Evolutionary conservation across 2,329 filamentous ascomycete genomes (phyloP).

Genomic region (Arthrinium phaeospermum): DNA sequence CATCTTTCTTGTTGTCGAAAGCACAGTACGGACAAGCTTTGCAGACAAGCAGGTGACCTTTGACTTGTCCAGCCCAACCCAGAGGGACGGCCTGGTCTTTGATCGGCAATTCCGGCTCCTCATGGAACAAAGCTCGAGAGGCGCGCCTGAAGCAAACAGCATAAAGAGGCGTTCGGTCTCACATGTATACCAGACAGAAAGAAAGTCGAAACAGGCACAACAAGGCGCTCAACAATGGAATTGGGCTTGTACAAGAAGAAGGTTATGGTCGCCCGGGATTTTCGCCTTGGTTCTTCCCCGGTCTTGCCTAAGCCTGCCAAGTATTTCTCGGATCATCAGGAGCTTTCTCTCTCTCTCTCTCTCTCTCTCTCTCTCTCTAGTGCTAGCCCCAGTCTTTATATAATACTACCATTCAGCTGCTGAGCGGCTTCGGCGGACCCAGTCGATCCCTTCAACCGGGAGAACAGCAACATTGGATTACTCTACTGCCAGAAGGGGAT

Average conservation of each 20-base stretch:
- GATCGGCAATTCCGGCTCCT: background rate
- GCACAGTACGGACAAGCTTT: background rate
- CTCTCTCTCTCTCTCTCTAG: background rate
- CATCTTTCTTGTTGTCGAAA: background rate
- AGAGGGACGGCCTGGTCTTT: background rate
- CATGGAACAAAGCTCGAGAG: constrained; percentile 11
- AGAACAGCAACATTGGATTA: background rate
- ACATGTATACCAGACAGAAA: constrained; percentile 1
- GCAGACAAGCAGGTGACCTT: background rate
- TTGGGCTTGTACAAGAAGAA: constrained; percentile 6
- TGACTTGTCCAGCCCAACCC: background rate
- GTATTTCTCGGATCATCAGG: background rate
- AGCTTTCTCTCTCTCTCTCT: background rate
- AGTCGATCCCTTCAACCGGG: constrained; percentile 6
- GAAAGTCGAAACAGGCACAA: background rate
- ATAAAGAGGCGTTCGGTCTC: background rate
- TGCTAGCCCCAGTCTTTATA: background rate
- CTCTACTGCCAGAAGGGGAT: background rate
- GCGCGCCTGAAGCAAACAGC: background rate
- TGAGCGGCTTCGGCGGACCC: constrained; percentile 12
- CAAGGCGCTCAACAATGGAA: background rate
- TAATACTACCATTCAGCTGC: constrained; percentile 6
- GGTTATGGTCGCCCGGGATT: background rate
- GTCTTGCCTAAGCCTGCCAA: constrained; percentile 14
- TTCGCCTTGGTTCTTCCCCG: constrained; percentile 8